These are phyloP conservation scores for Penicillium herquei DNA, from an alignment of 495 filamentous ascomycete genomes.

Conservation along the genomic window DNA sequence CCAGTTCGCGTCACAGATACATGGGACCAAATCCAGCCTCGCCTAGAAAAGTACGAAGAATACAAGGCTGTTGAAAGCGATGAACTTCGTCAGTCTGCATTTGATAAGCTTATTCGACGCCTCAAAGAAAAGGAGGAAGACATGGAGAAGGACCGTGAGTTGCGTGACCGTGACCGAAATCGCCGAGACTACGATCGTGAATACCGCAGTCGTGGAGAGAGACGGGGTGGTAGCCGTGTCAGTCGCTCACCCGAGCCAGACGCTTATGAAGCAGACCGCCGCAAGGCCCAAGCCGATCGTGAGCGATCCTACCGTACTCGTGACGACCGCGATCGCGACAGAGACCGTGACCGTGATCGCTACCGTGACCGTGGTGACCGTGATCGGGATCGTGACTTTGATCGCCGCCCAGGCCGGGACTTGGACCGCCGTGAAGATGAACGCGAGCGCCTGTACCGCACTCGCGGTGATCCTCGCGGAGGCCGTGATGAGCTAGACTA, in stretches of 20 bases:
- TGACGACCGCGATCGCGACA: conserved; percentile 54
- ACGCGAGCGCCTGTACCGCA: conserved; percentile 78
- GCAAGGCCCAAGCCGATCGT: conserved; percentile 80
- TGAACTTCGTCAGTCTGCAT: conserved; percentile 76
- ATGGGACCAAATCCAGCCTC: conserved; percentile 79
- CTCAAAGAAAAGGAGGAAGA: conserved; percentile 90
- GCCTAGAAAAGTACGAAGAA: conserved; percentile 77
- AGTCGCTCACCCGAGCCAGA: conserved; percentile 83
- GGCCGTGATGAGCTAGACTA: conserved; percentile 82
- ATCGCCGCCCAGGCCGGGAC: conserved; percentile 50
- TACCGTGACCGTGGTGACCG: conserved; percentile 62
- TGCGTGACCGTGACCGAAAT: conserved; percentile 58
- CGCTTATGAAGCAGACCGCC: conserved; percentile 83
- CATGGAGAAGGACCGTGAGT: conserved; percentile 65
- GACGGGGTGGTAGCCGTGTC: conserved; percentile 56
- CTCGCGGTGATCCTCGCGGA: conserved; percentile 72
- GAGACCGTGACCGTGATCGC: conserved; percentile 45
- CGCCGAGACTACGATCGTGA: conserved; percentile 56
- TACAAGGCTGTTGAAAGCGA: conserved; percentile 80
- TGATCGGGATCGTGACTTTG: conserved; percentile 60
- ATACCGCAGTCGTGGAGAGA: conserved; percentile 52
- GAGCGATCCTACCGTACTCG: conserved; percentile 80
- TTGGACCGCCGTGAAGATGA: conserved; percentile 66
- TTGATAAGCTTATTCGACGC: conserved; percentile 90
- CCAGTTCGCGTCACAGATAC: conserved; percentile 72